Percentiles rank a stretch among this genome's conserved stretches.
phyloP scores from a whole-genome alignment of 2,329 filamentous ascomycete species.

The Emydomyces testavorans region DNA sequence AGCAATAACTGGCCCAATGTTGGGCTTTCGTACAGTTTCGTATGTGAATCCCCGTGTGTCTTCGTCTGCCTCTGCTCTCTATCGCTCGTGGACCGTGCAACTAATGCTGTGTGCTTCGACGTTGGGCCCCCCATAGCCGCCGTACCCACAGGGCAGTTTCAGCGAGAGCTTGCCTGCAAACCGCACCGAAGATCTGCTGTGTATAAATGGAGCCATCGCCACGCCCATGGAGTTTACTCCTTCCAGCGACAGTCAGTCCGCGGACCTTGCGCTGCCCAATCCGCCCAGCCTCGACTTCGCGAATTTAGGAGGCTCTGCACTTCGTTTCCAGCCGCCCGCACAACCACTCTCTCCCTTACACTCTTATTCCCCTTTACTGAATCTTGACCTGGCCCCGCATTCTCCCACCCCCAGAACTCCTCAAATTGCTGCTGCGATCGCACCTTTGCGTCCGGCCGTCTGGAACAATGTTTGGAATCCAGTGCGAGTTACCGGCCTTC shows the following conservation, averaged over 20 bases:
- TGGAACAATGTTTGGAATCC: conserved; percentile 5
- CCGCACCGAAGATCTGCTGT: conserved; percentile 22
- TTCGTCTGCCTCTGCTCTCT: not conserved
- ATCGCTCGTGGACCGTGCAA: not conserved
- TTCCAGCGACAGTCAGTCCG: not conserved
- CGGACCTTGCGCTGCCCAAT: not conserved
- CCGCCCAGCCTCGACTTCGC: not conserved
- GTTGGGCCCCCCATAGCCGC: not conserved
- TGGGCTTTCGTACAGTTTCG: not conserved
- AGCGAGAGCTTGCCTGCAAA: conserved; percentile 18
- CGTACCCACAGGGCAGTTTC: not conserved
- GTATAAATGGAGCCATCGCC: not conserved
- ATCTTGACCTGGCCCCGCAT: not conserved
- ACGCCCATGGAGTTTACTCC: not conserved
- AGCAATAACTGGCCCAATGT: not conserved
- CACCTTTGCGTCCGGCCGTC: no score
- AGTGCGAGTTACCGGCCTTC: not conserved
- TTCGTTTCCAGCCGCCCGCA: not conserved
- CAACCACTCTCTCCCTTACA: not conserved
- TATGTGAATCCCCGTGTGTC: not conserved
- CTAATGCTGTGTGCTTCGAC: not conserved
- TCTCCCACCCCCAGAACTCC: not conserved
- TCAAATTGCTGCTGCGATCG: not conserved
- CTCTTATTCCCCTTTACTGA: no score
- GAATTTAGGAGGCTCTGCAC: not conserved